Conservation (phyloP, 495 filamentous ascomycete species). For the Neurospora sp. region DNA sequence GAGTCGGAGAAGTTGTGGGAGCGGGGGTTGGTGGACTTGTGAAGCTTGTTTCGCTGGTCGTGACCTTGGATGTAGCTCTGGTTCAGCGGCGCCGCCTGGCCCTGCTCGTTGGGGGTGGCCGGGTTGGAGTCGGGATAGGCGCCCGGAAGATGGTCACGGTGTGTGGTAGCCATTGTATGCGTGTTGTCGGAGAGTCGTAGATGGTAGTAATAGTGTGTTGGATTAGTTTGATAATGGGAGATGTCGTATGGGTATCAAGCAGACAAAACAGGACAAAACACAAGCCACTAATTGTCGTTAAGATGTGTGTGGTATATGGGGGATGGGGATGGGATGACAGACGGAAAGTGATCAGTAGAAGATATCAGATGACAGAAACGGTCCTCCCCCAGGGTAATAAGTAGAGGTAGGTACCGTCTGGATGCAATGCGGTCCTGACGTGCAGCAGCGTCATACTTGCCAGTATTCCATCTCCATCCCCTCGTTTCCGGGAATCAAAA, state of each 20-base stretch:
- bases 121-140: background rate
- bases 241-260: background rate
- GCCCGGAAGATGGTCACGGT: background rate
- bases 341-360: background rate
- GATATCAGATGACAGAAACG: background rate
- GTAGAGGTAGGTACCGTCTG: background rate
- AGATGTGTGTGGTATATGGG: background rate
- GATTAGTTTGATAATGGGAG: background rate
- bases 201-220: background rate
- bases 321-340: background rate
- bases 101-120: background rate
- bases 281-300: background rate
- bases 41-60: slow-evolving; percentile 21
- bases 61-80: background rate
- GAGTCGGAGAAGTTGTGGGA: slow-evolving; percentile 24
- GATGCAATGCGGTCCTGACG: background rate
- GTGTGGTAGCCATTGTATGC: background rate
- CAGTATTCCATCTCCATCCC: background rate
- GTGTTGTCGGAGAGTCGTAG: background rate
- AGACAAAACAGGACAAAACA: background rate
- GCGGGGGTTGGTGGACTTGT: slow-evolving; percentile 21
- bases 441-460: background rate
- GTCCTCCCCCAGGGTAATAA: background rate
- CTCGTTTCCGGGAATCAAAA: background rate
- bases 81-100: background rate